phyloP scores from a whole-genome alignment of 129 eudicot genomes.

The Lactuca saligna region DNA sequence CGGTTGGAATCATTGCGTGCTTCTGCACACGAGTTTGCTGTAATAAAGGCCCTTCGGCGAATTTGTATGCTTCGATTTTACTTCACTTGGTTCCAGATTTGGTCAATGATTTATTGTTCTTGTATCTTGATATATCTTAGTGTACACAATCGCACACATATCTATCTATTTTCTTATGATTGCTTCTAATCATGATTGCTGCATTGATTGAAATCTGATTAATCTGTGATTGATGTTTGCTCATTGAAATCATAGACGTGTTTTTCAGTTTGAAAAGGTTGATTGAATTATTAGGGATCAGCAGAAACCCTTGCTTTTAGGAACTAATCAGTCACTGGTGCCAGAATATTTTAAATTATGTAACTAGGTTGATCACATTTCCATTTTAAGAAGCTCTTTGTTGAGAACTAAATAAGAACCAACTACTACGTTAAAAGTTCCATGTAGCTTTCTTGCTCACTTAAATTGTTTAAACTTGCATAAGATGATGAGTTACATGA shows the following conservation, averaged over 20 bases:
- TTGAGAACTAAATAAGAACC: not conserved
- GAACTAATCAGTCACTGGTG: conserved; percentile 13
- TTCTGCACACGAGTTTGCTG: conserved; percentile 64
- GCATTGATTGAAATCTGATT: conserved; percentile 13
- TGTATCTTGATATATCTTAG: not conserved
- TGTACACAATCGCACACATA: not conserved
- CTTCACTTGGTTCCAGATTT: conserved; percentile 11
- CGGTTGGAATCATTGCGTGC: conserved; percentile 60
- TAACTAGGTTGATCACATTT: not conserved
- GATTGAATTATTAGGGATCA: not conserved
- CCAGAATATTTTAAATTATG: not conserved
- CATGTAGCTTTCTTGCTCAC: too few species aligned
- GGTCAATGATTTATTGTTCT: not conserved
- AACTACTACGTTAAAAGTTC: not conserved
- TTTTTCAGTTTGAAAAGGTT: not conserved
- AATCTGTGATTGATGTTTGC: not conserved
- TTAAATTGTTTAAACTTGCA: too few species aligned
- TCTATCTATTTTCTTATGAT: not conserved
- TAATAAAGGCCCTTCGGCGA: conserved; percentile 73
- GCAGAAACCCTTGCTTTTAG: not conserved
- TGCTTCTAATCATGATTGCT: not conserved
- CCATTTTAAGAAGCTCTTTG: not conserved
- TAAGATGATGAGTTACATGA: too few species aligned
- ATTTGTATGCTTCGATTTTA: conserved; percentile 46
- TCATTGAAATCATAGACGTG: conserved; percentile 5